These are phyloP conservation scores for Irpex sp. DNA, from an alignment of 1,284 basidiomycete genomes.

Conservation along the genomic window DNA sequence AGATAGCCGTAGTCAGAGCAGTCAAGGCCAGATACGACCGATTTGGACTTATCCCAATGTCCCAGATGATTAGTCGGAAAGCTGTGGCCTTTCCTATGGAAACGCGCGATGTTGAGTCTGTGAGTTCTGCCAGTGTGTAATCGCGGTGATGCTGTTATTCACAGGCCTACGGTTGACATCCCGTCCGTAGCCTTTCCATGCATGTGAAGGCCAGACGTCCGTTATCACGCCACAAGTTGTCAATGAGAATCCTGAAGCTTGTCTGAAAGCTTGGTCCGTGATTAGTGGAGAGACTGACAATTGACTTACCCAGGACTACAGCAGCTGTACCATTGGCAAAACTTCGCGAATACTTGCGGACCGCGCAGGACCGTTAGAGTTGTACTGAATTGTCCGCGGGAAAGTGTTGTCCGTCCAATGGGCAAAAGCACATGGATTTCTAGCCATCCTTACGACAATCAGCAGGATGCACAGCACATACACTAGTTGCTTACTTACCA, in stretches of 20 bases:
- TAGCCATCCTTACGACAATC: background rate
- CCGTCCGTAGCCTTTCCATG: background rate
- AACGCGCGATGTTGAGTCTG: background rate
- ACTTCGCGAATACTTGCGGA: background rate
- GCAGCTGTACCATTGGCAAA: background rate
- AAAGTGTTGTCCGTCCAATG: background rate
- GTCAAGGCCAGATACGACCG: background rate
- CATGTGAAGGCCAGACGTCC: background rate
- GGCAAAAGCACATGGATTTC: background rate
- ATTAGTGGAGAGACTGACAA: background rate
- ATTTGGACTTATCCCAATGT: background rate
- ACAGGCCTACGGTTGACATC: background rate
- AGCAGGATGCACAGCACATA: background rate
- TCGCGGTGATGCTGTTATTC: background rate
- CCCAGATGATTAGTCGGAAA: background rate
- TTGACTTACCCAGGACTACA: too few relatives aligned
- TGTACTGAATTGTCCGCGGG: background rate
- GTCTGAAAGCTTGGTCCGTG: background rate
- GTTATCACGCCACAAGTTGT: background rate
- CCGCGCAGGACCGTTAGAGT: background rate
- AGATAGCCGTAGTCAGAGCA: background rate
- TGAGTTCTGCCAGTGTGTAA: background rate
- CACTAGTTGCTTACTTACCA: background rate
- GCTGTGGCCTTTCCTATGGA: background rate
- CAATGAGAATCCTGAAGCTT: background rate